A percentile compares a stretch with the other conserved stretches of the same genome.
Conservation (phyloP, 1,284 basidiomycete genomes). For the Austroboletus niveus region DNA sequence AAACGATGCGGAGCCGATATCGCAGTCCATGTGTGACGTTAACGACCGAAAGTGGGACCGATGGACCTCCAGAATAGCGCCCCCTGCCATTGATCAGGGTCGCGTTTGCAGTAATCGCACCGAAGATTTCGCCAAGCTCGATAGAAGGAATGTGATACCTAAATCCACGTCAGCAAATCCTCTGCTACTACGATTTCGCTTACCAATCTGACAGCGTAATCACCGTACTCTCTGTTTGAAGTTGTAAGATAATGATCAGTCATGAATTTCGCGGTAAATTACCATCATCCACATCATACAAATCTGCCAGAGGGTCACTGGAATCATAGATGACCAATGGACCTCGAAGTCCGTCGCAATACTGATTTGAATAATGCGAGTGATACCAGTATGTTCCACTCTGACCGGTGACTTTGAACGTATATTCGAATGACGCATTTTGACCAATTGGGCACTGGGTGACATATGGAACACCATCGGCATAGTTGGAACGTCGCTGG, state of each 20-base stretch:
- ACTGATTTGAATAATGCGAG: slow-evolving; percentile 17
- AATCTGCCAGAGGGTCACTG: slow-evolving; percentile 29
- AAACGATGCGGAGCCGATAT: slow-evolving; percentile 36
- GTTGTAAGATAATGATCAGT: background rate
- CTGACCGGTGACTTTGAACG: background rate
- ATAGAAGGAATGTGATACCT: slow-evolving; percentile 28
- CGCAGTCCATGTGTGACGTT: slow-evolving; percentile 24
- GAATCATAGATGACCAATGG: slow-evolving; percentile 40
- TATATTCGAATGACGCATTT: slow-evolving; percentile 21
- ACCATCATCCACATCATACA: slow-evolving; percentile 44
- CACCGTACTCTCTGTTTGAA: slow-evolving; percentile 24
- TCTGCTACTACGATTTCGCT: background rate
- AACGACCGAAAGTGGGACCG: slow-evolving; percentile 34
- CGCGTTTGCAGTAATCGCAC: background rate
- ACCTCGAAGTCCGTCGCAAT: slow-evolving; percentile 50
- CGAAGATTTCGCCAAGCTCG: slow-evolving; percentile 1
- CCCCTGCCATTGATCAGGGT: slow-evolving; percentile 25
- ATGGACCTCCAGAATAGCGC: slow-evolving; percentile 37
- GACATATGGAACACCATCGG: slow-evolving; percentile 31
- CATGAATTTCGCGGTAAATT: background rate
- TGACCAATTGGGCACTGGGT: slow-evolving; percentile 36
- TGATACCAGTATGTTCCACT: background rate
- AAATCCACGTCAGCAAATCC: background rate
- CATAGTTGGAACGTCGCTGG: slow-evolving; percentile 26
- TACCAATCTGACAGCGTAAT: slow-evolving; percentile 23